phyloP scores from a whole-genome alignment of 371 early-diverging fungal species.

The Mucor mucedo region DNA sequence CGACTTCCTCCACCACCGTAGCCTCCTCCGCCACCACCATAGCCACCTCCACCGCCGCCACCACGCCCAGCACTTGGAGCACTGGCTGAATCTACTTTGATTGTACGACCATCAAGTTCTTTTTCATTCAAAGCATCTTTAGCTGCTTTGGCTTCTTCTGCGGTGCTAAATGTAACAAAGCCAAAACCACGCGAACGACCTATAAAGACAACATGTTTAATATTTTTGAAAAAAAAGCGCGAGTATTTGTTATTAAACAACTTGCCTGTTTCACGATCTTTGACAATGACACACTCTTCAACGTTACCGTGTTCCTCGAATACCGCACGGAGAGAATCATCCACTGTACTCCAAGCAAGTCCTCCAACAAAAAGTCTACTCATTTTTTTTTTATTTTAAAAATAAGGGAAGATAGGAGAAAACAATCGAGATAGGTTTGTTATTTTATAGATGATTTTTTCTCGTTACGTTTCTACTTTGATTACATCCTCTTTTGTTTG shows the following conservation, averaged over 20 bases:
- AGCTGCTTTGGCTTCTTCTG: not conserved
- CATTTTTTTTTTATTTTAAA: constrained; percentile 3
- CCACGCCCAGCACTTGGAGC: not conserved
- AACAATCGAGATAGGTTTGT: not conserved
- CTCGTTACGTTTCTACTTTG: too few relatives aligned
- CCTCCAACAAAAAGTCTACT: constrained; percentile 73
- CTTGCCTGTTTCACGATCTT: constrained; percentile 15
- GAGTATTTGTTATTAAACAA: not conserved
- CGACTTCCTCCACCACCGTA: too few relatives aligned
- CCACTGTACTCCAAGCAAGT: constrained; percentile 58
- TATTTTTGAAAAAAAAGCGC: too few relatives aligned
- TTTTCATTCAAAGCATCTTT: not conserved
- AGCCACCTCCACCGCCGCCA: not conserved
- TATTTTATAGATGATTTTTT: not conserved
- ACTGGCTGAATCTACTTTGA: not conserved
- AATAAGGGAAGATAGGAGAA: not conserved
- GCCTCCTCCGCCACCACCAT: too few relatives aligned
- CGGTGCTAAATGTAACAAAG: not conserved
- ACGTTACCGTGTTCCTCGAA: constrained; percentile 3
- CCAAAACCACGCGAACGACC: constrained; percentile 14
- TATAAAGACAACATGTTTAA: not conserved
- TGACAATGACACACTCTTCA: constrained; percentile 3
- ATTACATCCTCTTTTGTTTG: too few relatives aligned
- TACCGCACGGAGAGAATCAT: not conserved
- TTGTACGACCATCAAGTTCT: constrained; percentile 7